Conservation (phyloP, 2,329 filamentous ascomycete genomes). For the Colletotrichum graminicola region DNA sequence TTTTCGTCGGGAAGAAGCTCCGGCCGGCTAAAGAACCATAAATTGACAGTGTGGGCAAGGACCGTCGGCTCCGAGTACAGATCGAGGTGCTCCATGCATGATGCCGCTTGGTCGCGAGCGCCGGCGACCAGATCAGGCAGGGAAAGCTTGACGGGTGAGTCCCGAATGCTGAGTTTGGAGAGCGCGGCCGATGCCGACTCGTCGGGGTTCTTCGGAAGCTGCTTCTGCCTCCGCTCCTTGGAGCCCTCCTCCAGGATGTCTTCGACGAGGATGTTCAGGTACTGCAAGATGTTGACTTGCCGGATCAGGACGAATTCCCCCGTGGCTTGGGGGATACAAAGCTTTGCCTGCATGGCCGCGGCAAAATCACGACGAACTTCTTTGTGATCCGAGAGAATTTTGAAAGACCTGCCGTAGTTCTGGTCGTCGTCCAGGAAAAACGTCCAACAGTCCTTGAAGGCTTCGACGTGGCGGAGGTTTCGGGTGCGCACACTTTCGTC, state of each 20-base stretch:
- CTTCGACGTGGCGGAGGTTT: constrained; percentile 48
- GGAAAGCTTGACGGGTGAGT: constrained; percentile 46
- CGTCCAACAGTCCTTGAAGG: constrained; percentile 51
- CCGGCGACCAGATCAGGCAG: constrained; percentile 49
- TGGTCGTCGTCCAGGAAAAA: constrained; percentile 51
- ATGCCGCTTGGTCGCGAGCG: constrained; percentile 51
- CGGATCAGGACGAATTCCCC: constrained; percentile 56
- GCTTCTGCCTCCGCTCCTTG: constrained; percentile 45
- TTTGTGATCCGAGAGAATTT: constrained; percentile 41
- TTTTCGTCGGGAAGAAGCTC: constrained; percentile 60
- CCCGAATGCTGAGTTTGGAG: constrained; percentile 50
- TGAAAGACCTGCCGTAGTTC: constrained; percentile 53
- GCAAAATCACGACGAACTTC: constrained; percentile 43
- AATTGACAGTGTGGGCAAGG: constrained; percentile 51
- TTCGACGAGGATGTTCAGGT: constrained; percentile 57
- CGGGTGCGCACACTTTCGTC: constrained; percentile 50
- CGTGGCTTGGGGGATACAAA: constrained; percentile 47
- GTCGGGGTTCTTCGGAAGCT: constrained; percentile 47
- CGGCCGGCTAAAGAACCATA: constrained; percentile 54
- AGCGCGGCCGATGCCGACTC: constrained; percentile 49
- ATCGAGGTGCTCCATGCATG: constrained; percentile 51
- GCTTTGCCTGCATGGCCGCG: constrained; percentile 43
- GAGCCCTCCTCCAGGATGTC: constrained; percentile 57
- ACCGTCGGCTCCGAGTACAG: constrained; percentile 52
- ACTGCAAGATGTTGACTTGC: constrained; percentile 53